phyloP scores from a whole-genome alignment of 352 stramenopile genomes.

The Phytophthora pisi region DNA sequence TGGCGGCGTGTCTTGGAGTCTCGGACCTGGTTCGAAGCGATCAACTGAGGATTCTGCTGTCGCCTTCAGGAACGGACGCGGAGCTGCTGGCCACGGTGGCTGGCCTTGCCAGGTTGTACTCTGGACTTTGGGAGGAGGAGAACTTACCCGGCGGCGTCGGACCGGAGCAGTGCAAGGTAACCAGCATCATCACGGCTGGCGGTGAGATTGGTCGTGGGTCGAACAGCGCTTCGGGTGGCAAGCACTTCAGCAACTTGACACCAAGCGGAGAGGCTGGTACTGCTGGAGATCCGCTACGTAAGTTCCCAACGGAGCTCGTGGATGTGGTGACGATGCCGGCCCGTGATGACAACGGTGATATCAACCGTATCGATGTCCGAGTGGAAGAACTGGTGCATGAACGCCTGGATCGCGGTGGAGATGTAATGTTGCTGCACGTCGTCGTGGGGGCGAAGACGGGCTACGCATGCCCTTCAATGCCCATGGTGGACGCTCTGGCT shows the following conservation, averaged over 20 bases:
- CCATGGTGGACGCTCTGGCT: conserved; percentile 58
- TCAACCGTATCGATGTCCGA: conserved; percentile 53
- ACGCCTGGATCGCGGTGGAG: conserved; percentile 41
- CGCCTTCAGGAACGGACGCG: conserved; percentile 86
- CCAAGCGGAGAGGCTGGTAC: conserved; percentile 63
- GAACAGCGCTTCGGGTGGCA: conserved; percentile 69
- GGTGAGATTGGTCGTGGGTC: conserved; percentile 88
- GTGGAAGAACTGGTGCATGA: conserved; percentile 53
- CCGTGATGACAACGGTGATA: conserved; percentile 56
- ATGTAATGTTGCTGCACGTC: conserved; percentile 83
- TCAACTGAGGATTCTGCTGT: conserved; percentile 66
- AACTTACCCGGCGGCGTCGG: conserved; percentile 30
- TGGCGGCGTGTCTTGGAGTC: conserved; percentile 67
- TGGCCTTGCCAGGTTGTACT: conserved; percentile 68
- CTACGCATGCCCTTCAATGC: conserved; percentile 77
- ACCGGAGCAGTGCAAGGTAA: conserved; percentile 60
- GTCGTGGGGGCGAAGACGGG: conserved; percentile 89
- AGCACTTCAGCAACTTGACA: conserved; percentile 84
- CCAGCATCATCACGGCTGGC: conserved; percentile 82
- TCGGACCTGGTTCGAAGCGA: conserved; percentile 57
- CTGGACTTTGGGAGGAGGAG: conserved; percentile 41
- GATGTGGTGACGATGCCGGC: conserved; percentile 68
- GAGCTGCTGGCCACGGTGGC: conserved; percentile 82
- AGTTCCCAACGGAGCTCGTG: conserved; percentile 66
- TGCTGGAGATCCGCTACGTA: conserved; percentile 52